Evolutionary conservation across 345 rosid species (phyloP).

Genomic region (Lepidium sativum): DNA sequence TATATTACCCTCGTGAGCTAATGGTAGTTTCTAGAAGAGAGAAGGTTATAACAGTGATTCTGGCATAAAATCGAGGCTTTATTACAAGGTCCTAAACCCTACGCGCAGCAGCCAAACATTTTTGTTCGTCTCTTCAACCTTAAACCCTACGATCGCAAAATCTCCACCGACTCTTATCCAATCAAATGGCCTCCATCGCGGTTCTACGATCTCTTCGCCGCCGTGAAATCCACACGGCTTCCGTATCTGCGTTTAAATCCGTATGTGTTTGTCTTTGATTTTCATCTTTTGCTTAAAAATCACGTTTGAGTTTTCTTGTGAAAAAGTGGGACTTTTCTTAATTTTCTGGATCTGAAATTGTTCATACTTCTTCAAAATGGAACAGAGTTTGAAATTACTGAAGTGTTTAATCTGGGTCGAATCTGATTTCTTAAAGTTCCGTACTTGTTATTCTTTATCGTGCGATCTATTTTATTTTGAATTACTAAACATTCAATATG

Average conservation of each 20-base stretch:
- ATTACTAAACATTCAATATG: neutral
- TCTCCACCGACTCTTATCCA: neutral
- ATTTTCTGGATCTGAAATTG: neutral
- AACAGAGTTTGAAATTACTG: neutral
- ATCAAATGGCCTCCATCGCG: conserved; percentile 40
- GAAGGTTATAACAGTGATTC: neutral
- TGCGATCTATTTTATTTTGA: neutral
- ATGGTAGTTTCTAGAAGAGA: neutral
- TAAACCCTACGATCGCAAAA: conserved; percentile 23
- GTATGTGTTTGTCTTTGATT: conserved; percentile 15
- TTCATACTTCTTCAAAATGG: neutral
- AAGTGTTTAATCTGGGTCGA: too few relatives aligned
- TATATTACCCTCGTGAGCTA: neutral
- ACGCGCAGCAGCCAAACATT: conserved; percentile 10
- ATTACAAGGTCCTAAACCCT: conserved; percentile 27
- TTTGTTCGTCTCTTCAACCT: neutral
- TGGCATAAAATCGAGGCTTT: neutral
- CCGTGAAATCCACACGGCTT: conserved; percentile 39
- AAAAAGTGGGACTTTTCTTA: neutral
- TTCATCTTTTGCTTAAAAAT: neutral
- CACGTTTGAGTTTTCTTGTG: neutral
- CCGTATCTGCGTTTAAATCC: conserved; percentile 38
- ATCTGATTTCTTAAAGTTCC: too few relatives aligned
- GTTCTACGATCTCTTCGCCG: conserved; percentile 37
- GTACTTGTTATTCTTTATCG: neutral